These are phyloP conservation scores for Paramecium caudatum DNA, from an alignment of 73 alveolate species.

Conservation along the genomic window DNA sequence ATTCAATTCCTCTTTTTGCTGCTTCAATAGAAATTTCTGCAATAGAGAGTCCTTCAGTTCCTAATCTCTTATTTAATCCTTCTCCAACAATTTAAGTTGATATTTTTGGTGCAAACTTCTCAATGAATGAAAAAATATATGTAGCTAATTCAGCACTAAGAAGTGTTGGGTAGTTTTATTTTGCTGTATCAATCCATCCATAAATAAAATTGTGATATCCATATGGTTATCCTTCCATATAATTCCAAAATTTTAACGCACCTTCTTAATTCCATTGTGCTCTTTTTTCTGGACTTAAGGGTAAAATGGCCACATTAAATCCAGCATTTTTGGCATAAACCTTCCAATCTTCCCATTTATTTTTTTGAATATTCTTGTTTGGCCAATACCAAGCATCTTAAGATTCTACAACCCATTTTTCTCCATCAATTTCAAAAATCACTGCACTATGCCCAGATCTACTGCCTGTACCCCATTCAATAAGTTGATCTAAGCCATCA, in stretches of 20 bases:
- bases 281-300: slow-evolving; percentile 91
- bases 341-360: slow-evolving; percentile 91
- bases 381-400: slow-evolving; percentile 99
- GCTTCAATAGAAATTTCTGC: slow-evolving; percentile 85
- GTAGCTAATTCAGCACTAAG: slow-evolving; percentile 82
- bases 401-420: slow-evolving; percentile 89
- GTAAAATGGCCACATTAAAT: slow-evolving; percentile 93
- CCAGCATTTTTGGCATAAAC: slow-evolving; percentile 95
- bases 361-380: slow-evolving; percentile 88
- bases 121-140: slow-evolving; percentile 79
- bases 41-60: slow-evolving; percentile 86
- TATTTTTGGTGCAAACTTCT: slow-evolving; percentile 79
- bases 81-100: slow-evolving; percentile 83
- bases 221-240: slow-evolving; percentile 91
- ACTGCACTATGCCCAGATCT: slow-evolving; percentile 92
- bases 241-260: slow-evolving; percentile 88
- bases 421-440: slow-evolving; percentile 88
- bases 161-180: slow-evolving; percentile 87
- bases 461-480: slow-evolving; percentile 96
- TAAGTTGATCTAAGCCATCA: slow-evolving; percentile 95
- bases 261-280: slow-evolving; percentile 88
- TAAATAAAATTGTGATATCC: slow-evolving; percentile 94
- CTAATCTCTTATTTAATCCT: slow-evolving; percentile 89
- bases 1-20: slow-evolving; percentile 81
- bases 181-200: slow-evolving; percentile 96